Conservation (phyloP, 352 stramenopile genomes). For the Globisporangium canariense region DNA sequence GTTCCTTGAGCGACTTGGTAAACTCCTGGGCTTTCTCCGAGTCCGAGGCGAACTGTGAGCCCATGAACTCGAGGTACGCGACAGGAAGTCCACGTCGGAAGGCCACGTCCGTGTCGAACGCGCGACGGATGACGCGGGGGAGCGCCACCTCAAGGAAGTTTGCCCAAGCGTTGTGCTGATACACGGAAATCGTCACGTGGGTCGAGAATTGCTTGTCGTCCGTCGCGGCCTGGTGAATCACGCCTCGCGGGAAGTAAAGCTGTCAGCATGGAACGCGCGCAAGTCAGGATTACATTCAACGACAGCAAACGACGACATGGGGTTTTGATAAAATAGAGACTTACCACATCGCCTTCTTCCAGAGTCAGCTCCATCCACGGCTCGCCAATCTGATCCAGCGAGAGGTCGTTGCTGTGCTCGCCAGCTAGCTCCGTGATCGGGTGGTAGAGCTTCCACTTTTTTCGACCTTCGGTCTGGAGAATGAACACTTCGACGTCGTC, state of each 20-base stretch:
- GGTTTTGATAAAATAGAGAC: background rate
- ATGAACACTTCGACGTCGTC: constrained; percentile 89
- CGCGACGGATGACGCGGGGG: constrained; percentile 68
- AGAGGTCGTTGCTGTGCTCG: constrained; percentile 78
- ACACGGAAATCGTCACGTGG: constrained; percentile 86
- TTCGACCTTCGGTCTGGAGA: constrained; percentile 79
- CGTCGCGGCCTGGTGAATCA: constrained; percentile 79
- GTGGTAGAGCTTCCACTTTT: constrained; percentile 87
- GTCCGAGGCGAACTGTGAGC: constrained; percentile 52
- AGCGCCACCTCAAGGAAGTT: constrained; percentile 85
- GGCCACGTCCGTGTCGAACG: constrained; percentile 70
- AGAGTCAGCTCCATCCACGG: constrained; percentile 82
- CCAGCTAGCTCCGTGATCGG: constrained; percentile 67
- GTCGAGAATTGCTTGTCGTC: constrained; percentile 78
- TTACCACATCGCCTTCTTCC: constrained; percentile 73
- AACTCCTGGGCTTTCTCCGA: constrained; percentile 49
- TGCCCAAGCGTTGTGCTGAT: constrained; percentile 86
- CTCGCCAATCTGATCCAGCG: constrained; percentile 57
- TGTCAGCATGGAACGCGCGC: constrained; percentile 9
- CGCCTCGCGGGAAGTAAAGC: constrained; percentile 83
- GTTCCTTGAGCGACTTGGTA: constrained; percentile 33
- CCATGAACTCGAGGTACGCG: constrained; percentile 72
- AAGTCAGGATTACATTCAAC: background rate
- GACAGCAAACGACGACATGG: background rate
- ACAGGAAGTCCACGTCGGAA: constrained; percentile 74